phyloP scores from a whole-genome alignment of 495 filamentous ascomycete species.

The Aspergillus cristatus region DNA sequence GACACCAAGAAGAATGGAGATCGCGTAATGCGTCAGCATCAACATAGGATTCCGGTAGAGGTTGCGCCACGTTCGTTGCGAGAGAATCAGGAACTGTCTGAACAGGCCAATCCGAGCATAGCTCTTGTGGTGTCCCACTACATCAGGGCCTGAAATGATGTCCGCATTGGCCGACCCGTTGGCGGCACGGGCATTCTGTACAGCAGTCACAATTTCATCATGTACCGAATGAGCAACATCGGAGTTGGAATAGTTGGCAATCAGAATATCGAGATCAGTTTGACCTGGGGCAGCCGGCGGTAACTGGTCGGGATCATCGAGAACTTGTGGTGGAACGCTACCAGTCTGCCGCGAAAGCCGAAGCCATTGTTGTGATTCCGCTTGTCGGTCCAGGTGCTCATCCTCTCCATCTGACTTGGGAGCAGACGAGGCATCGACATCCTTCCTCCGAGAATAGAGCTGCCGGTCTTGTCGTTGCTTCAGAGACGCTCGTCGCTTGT shows the following conservation, averaged over 20 bases:
- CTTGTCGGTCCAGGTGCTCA: conserved; percentile 46
- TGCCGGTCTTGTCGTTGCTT: conserved; percentile 78
- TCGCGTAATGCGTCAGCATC: conserved; percentile 99
- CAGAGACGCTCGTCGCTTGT: conserved; percentile 63
- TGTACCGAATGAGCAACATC: conserved; percentile 69
- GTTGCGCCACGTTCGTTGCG: conserved; percentile 89
- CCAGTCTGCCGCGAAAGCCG: conserved; percentile 60
- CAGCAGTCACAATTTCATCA: conserved; percentile 67
- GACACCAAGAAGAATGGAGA: conserved; percentile 88
- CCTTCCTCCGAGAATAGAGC: conserved; percentile 76
- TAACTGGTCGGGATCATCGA: conserved; percentile 68
- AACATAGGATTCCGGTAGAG: conserved; percentile 96
- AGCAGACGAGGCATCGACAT: conserved; percentile 45
- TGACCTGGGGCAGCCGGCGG: conserved; percentile 54
- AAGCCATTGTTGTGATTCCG: conserved; percentile 52
- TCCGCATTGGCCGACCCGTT: conserved; percentile 64
- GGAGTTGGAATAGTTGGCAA: conserved; percentile 64
- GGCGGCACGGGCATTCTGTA: conserved; percentile 47
- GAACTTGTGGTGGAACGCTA: conserved; percentile 48
- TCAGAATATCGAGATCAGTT: conserved; percentile 76
- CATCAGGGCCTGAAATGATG: conserved; percentile 30
- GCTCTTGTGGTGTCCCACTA: conserved; percentile 49
- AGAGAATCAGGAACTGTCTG: conserved; percentile 82
- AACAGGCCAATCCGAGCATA: conserved; percentile 71
- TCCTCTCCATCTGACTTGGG: conserved; percentile 60